Evolutionary conservation across 2,329 filamentous ascomycete species (phyloP).

Genomic region (Cladophialophora yegresii): DNA sequence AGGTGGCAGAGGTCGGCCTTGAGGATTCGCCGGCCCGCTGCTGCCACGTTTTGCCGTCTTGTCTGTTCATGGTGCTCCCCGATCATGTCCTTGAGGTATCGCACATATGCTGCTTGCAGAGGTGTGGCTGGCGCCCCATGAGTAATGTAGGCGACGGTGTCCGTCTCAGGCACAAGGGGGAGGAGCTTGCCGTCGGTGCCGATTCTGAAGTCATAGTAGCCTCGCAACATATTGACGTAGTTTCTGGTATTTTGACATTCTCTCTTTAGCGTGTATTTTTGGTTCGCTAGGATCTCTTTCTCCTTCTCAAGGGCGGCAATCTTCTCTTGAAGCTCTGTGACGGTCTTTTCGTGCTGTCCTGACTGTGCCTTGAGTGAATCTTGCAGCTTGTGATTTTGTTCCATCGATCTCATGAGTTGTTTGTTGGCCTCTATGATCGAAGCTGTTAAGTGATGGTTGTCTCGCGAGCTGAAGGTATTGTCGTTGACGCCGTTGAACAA

Average conservation of each 20-base stretch:
- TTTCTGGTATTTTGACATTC: not conserved
- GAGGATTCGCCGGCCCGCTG: not conserved
- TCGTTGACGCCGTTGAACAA: not conserved
- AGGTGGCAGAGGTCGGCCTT: not conserved
- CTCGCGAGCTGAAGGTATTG: not conserved
- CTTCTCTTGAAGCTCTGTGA: not conserved
- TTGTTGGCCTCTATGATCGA: not conserved
- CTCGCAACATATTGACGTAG: constrained; percentile 14
- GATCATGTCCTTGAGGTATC: not conserved
- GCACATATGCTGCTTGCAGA: not conserved
- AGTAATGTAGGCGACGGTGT: not conserved
- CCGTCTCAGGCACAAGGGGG: constrained; percentile 12
- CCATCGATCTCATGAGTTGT: not conserved
- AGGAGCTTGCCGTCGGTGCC: constrained; percentile 9
- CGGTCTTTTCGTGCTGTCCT: not conserved
- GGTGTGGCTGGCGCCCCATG: not conserved
- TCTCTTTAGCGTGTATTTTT: not conserved
- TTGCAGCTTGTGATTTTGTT: constrained; percentile 2
- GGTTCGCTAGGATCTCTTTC: not conserved
- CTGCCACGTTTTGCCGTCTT: not conserved
- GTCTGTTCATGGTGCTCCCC: not conserved
- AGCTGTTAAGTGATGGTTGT: not conserved
- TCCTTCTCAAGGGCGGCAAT: not conserved
- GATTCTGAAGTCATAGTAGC: constrained; percentile 12
- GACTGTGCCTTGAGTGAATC: not conserved